phyloP scores from a whole-genome alignment of 2,329 filamentous ascomycete genomes.

The Daldinia sp. region DNA sequence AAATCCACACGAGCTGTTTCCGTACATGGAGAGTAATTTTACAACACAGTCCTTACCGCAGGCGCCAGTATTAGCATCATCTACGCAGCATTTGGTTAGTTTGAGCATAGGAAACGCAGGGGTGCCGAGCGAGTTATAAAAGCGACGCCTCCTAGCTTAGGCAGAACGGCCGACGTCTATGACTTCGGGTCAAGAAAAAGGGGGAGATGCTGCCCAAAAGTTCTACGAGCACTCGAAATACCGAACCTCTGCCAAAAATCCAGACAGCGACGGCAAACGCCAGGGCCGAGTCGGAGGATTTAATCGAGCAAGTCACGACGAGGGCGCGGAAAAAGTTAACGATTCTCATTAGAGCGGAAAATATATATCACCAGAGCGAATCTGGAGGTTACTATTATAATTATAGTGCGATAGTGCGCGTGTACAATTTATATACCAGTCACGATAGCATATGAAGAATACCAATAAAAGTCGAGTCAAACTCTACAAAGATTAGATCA shows the following conservation, averaged over 20 bases:
- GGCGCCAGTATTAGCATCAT: conserved; percentile 27
- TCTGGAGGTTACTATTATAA: conserved; percentile 14
- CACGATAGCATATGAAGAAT: conserved; percentile 6
- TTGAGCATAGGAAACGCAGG: conserved; percentile 12
- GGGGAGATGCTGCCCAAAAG: conserved; percentile 20
- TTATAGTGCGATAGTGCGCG: conserved; percentile 4
- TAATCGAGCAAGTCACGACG: not conserved
- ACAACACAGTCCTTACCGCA: conserved; percentile 44
- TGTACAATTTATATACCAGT: not conserved
- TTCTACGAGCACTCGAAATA: conserved; percentile 9
- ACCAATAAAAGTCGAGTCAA: not conserved
- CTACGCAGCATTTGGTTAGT: conserved; percentile 11
- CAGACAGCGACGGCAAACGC: not conserved
- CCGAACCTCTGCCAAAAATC: conserved; percentile 24
- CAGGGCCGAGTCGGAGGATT: conserved; percentile 2
- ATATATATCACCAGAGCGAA: conserved; percentile 26
- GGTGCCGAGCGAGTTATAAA: conserved; percentile 6
- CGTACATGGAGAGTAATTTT: conserved; percentile 38
- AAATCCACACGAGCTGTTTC: conserved; percentile 35
- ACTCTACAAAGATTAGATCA: not conserved
- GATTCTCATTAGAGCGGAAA: conserved; percentile 19
- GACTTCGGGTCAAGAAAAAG: conserved; percentile 13
- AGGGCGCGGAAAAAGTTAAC: not conserved
- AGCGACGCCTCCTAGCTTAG: not conserved
- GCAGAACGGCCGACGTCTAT: conserved; percentile 15